phyloP scores from a whole-genome alignment of 2,329 filamentous ascomycete species.

The Penicillium hesseltinei region DNA sequence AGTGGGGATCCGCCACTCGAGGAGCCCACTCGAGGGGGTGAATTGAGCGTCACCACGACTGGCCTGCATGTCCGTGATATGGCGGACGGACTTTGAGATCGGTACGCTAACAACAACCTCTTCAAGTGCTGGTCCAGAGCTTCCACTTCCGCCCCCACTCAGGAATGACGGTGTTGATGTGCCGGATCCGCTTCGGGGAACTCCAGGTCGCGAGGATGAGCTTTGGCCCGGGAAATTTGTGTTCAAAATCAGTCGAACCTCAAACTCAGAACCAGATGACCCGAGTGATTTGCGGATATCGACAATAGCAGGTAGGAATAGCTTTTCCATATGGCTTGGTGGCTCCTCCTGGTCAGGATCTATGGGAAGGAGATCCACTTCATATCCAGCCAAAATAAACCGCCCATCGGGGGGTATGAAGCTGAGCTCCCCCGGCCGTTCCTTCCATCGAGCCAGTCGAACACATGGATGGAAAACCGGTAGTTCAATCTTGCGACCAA shows the following conservation, averaged over 20 bases:
- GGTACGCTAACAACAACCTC: constrained; percentile 77
- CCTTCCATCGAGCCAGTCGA: constrained; percentile 82
- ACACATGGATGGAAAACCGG: constrained; percentile 98
- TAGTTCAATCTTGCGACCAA: constrained; percentile 73
- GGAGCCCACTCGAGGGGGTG: constrained; percentile 65
- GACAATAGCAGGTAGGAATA: constrained; percentile 78
- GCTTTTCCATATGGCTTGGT: constrained; percentile 55
- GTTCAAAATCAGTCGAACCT: constrained; percentile 73
- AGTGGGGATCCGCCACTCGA: constrained; percentile 80
- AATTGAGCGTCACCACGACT: constrained; percentile 82
- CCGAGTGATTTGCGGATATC: constrained; percentile 82
- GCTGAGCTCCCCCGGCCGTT: constrained; percentile 84
- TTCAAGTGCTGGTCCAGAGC: constrained; percentile 64
- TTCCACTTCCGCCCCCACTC: constrained; percentile 54
- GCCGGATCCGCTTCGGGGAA: constrained; percentile 44
- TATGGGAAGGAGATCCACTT: constrained; percentile 82
- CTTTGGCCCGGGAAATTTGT: constrained; percentile 59
- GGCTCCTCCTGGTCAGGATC: constrained; percentile 57
- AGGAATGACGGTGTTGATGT: constrained; percentile 51
- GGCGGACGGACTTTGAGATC: constrained; percentile 74
- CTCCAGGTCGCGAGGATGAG: constrained; percentile 40
- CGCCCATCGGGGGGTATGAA: constrained; percentile 94
- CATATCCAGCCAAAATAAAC: constrained; percentile 91
- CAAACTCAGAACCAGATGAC: constrained; percentile 74
- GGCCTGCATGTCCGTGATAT: constrained; percentile 76